Base-by-base conservation (phyloP, 768 basidiomycete species). In the Collybiopsis confluens region DNA sequence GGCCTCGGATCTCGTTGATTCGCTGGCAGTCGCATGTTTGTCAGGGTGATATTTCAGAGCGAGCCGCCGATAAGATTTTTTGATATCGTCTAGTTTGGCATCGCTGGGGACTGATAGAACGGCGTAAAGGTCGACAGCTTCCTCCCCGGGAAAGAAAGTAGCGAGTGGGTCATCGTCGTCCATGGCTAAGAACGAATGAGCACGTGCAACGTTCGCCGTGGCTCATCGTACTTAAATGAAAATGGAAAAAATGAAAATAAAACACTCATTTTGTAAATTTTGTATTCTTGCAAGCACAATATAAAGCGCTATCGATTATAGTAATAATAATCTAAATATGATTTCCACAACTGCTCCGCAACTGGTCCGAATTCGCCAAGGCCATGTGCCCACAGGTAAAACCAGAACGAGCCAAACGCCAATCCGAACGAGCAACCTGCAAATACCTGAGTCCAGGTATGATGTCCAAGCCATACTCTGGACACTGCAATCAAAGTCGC, bases 31-130 rank as follows among this genome's bases (percentile, higher is more conserved):
- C 40, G 82, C 71, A 61, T 93, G 89, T 64, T 97, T 98, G 73
- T 99, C 96, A 6, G 96, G 96, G 61, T 98, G 95, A 66, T 81
- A 80, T 44, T 78, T 60, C 26, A 98, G 82, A 4, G 94, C 95
- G 28, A 85, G 80, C 57, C 82, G 83, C 36, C 92, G 82, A 71
- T 98, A 98, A 0, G 93, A 79, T 59, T 87, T 89, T 66, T 83
- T 86, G 63, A 98, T 86, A 18, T 83, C 83, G 21, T 89, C 86
- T 1, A 68, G 48, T 2, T 75, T 80, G 16, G 89, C 83, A 52
- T 76, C 70, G 1, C 70, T 70, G 1, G 71, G 61, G 37, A 95
- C 68, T 36, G 69, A 70, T 18, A 97, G 82, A 4, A 92, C 81
- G 0, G 74, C 75, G 65, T 97, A 97, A 8, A 97, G 80, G 68